Evolutionary conservation across 139 green algal species (phyloP).

Genomic region (Haematococcus lacustris): DNA sequence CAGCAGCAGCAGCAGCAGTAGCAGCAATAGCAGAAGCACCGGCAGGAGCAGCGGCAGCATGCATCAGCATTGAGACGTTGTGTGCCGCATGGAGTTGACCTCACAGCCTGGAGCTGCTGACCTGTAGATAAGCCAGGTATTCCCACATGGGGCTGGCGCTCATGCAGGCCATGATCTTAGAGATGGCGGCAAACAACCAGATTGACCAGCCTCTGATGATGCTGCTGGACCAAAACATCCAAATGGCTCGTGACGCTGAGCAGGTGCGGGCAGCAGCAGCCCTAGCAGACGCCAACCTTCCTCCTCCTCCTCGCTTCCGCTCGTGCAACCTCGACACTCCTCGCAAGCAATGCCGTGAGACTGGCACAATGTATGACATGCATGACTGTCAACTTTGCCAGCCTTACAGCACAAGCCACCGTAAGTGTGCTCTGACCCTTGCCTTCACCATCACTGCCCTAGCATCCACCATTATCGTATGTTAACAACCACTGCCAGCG

Average conservation of each 20-base stretch:
- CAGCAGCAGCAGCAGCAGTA: too few relatives aligned
- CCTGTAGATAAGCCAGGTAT: background rate
- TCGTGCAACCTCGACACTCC: too few relatives aligned
- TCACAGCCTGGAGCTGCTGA: background rate
- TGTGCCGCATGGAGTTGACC: background rate
- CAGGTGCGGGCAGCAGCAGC: slow-evolving; percentile 53
- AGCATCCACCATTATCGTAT: too few relatives aligned
- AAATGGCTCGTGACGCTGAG: slow-evolving; percentile 49
- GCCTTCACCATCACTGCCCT: background rate
- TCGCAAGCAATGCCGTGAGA: background rate
- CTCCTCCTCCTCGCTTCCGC: too few relatives aligned
- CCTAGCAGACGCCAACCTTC: background rate
- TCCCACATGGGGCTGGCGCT: background rate
- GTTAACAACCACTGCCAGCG: too few relatives aligned
- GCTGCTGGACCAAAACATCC: slow-evolving; percentile 78
- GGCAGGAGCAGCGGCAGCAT: too few relatives aligned
- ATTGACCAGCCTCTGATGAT: slow-evolving; percentile 70
- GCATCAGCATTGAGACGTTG: too few relatives aligned
- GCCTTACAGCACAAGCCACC: background rate
- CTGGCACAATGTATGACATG: background rate
- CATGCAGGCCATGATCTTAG: slow-evolving; percentile 38
- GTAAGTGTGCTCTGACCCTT: background rate
- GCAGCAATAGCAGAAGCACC: too few relatives aligned
- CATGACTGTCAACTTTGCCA: background rate
- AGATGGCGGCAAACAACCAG: slow-evolving; percentile 75